Conservation (phyloP, 2,329 filamentous ascomycete genomes). For the Alternaria brassicae region DNA sequence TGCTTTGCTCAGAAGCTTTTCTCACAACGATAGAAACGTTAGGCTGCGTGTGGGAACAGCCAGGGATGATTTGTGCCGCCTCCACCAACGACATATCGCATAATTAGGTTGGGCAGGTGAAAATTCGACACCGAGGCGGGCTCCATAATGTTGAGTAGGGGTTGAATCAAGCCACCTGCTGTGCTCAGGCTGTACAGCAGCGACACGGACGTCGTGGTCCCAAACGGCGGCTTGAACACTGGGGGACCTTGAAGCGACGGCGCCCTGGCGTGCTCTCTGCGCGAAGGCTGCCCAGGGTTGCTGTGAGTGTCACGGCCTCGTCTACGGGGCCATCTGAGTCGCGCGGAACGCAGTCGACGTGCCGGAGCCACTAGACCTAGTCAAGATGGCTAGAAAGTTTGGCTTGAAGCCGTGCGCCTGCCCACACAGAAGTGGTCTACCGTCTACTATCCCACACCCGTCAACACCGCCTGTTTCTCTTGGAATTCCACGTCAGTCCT, state of each 20-base stretch:
- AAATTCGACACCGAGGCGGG: constrained; percentile 23
- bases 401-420: constrained; percentile 25
- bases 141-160: constrained; percentile 17
- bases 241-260: constrained; percentile 25
- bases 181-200: constrained; percentile 19
- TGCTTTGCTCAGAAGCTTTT: constrained; percentile 30
- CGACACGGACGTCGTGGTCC: constrained; percentile 19
- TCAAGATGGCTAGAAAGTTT: not conserved
- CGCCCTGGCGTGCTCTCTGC: constrained; percentile 12
- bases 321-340: constrained; percentile 27
- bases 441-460: constrained; percentile 31
- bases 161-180: constrained; percentile 8
- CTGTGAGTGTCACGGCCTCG: constrained; percentile 22
- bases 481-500: constrained; percentile 34
- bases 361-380: constrained; percentile 21
- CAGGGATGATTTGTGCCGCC: constrained; percentile 24
- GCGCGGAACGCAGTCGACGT: constrained; percentile 29
- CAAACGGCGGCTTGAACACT: constrained; percentile 26
- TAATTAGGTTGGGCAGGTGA: constrained; percentile 26
- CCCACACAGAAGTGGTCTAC: constrained; percentile 37
- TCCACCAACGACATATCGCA: constrained; percentile 27
- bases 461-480: constrained; percentile 26
- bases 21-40: constrained; percentile 12
- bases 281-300: constrained; percentile 10
- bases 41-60: constrained; percentile 11